phyloP scores from a whole-genome alignment of 306 rosid genomes.

The Cicer arietinum region DNA sequence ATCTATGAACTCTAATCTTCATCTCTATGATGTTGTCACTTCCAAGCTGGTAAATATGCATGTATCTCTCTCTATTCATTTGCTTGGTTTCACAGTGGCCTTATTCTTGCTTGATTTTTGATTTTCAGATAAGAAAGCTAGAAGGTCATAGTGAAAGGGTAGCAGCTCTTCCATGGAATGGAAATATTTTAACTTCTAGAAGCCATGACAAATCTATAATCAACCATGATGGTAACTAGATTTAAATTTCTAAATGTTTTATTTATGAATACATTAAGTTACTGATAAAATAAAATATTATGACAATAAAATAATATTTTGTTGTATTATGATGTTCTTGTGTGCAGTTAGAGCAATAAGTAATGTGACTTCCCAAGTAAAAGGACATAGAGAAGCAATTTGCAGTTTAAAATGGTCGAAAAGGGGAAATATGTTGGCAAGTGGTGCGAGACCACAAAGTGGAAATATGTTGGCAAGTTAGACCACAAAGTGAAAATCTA shows the following conservation, averaged over 20 bases:
- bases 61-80: too few relatives aligned
- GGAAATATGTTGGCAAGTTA: constrained; percentile 71
- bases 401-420: constrained; percentile 83
- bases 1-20: constrained; percentile 61
- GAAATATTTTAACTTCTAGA: constrained; percentile 71
- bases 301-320: background rate
- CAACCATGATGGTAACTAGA: constrained; percentile 67
- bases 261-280: background rate
- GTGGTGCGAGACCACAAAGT: constrained; percentile 55
- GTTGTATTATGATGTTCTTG: constrained; percentile 5
- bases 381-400: constrained; percentile 62
- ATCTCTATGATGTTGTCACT: constrained; percentile 76
- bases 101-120: too few relatives aligned
- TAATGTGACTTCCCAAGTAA: constrained; percentile 50
- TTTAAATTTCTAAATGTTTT: background rate
- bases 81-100: too few relatives aligned
- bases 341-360: constrained; percentile 61
- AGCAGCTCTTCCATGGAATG: constrained; percentile 65
- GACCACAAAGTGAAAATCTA: constrained; percentile 61
- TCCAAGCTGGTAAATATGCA: constrained; percentile 54
- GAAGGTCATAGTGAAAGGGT: constrained; percentile 63
- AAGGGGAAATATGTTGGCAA: constrained; percentile 70
- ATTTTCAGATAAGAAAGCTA: constrained; percentile 39
- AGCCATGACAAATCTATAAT: constrained; percentile 73
- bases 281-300: background rate